These are phyloP conservation scores for Hanseniaspora guilliermondii DNA, from an alignment of 805 yeast species.

Conservation along the genomic window DNA sequence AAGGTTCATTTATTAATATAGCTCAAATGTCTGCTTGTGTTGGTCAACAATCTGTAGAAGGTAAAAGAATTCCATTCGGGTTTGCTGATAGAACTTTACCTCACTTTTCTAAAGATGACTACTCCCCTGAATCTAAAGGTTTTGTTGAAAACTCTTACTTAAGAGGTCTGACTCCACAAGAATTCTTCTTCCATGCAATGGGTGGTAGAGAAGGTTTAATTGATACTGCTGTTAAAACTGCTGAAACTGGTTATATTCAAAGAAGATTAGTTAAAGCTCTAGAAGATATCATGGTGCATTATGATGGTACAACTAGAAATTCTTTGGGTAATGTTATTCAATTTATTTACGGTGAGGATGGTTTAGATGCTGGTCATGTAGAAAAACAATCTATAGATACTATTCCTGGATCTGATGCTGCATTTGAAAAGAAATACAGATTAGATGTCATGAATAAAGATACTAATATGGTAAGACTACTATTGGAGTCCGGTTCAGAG, in stretches of 20 bases:
- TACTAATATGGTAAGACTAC: conserved; percentile 50
- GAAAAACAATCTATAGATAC: conserved; percentile 94
- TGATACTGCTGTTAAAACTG: conserved; percentile 98
- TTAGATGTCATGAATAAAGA: conserved; percentile 72
- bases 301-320: conserved; percentile 96
- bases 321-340: conserved; percentile 94
- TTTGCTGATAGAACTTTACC: conserved; percentile 93
- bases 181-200: conserved; percentile 98
- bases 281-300: conserved; percentile 95
- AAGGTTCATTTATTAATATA: conserved; percentile 96
- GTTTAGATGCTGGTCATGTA: conserved; percentile 95
- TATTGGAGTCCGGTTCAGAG: conserved; percentile 80
- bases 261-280: conserved; percentile 94
- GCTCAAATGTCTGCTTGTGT: conserved; percentile 99
- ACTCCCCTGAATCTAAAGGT: conserved; percentile 96
- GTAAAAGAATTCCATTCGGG: conserved; percentile 97
- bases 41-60: conserved; percentile 98
- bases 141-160: conserved; percentile 93
- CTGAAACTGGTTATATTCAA: conserved; percentile 97
- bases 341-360: conserved; percentile 97
- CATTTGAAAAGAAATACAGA: conserved; percentile 73
- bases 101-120: conserved; percentile 96
- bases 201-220: conserved; percentile 99
- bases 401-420: conserved; percentile 78
- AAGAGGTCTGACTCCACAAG: conserved; percentile 97